A percentile compares a stretch with the other conserved stretches of the same genome.
Conservation (phyloP, 148 eudicot genomes). For the Rhododendron mucronatum region DNA sequence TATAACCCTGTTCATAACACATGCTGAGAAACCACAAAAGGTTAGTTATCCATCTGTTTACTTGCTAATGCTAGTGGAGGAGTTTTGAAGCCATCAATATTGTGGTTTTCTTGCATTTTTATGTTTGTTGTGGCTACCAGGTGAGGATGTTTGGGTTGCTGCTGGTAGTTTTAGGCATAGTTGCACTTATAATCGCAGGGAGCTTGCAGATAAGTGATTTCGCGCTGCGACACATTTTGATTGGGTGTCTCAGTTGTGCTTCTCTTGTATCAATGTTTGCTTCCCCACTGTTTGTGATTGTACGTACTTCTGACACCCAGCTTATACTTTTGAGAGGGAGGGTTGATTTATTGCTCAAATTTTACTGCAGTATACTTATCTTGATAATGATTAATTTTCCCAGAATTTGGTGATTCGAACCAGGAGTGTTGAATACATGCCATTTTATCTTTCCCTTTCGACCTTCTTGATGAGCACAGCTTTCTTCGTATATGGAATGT, state of each 20-base stretch:
- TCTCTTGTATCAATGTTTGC: constrained; percentile 89
- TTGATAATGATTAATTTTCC: constrained; percentile 9
- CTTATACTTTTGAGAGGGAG: background rate
- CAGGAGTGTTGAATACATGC: constrained; percentile 89
- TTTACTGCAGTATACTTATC: background rate
- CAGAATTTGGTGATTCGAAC: constrained; percentile 78
- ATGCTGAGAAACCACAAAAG: constrained; percentile 58
- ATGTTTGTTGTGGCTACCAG: constrained; percentile 31
- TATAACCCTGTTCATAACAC: constrained; percentile 44
- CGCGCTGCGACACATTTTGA: constrained; percentile 34
- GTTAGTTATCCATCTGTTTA: constrained; percentile 24
- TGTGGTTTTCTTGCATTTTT: background rate
- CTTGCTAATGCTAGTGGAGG: constrained; percentile 5
- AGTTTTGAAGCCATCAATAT: background rate
- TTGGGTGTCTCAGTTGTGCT: constrained; percentile 64
- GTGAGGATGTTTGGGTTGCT: constrained; percentile 62
- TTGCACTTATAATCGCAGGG: constrained; percentile 37
- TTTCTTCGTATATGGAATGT: constrained; percentile 63
- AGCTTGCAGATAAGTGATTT: constrained; percentile 49
- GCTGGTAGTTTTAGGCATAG: constrained; percentile 37
- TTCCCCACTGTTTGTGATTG: constrained; percentile 81
- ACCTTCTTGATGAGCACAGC: constrained; percentile 83
- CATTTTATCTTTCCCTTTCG: constrained; percentile 80
- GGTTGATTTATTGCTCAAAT: constrained; percentile 4
- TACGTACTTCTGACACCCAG: constrained; percentile 24